phyloP scores from a whole-genome alignment of 2,329 filamentous ascomycete genomes.

The Scedosporium dehoogii region DNA sequence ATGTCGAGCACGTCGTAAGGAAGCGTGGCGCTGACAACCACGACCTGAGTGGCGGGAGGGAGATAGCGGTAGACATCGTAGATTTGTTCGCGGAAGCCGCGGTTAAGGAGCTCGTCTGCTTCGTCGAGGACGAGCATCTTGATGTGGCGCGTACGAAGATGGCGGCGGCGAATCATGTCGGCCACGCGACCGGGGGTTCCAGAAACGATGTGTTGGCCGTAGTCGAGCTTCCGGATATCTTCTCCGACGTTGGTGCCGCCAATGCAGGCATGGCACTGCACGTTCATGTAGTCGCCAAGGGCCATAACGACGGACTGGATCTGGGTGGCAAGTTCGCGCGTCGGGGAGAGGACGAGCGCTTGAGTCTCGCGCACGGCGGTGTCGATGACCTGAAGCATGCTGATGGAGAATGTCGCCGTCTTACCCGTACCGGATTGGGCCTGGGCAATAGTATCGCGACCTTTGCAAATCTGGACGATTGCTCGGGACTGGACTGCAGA shows the following conservation, averaged over 20 bases:
- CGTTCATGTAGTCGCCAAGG: constrained; percentile 99
- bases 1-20: constrained; percentile 98
- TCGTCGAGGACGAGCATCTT: constrained; percentile 55
- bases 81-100: constrained; percentile 95
- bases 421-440: constrained; percentile 96
- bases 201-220: constrained; percentile 95
- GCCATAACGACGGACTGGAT: constrained; percentile 98
- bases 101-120: constrained; percentile 63
- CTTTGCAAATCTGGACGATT: constrained; percentile 98
- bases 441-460: constrained; percentile 95
- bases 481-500: constrained; percentile 96
- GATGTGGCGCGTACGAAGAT: constrained; percentile 50
- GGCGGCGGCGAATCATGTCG: constrained; percentile 51
- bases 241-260: constrained; percentile 96
- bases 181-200: constrained; percentile 91
- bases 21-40: constrained; percentile 91
- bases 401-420: constrained; percentile 93
- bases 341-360: constrained; percentile 90
- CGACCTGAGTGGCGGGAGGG: constrained; percentile 94
- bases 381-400: constrained; percentile 91
- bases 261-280: constrained; percentile 97
- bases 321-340: constrained; percentile 92
- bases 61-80: constrained; percentile 98
- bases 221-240: constrained; percentile 94
- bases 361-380: constrained; percentile 87